Evolutionary conservation across 306 rosid species (phyloP).

Genomic region (Trifolium dubium): DNA sequence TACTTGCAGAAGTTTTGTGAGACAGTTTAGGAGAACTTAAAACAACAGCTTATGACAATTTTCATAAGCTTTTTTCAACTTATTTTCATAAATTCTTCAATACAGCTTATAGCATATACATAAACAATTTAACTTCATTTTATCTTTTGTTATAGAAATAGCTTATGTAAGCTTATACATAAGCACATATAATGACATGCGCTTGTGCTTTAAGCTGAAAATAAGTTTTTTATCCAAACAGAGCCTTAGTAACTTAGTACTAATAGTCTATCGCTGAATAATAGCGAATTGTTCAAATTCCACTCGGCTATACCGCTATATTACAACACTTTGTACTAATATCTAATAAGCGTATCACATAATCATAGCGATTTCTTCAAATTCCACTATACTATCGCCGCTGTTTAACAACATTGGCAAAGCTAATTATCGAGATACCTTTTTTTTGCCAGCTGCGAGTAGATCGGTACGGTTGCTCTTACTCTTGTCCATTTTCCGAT

Average conservation of each 20-base stretch:
- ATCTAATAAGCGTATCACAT: background rate
- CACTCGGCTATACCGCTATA: background rate
- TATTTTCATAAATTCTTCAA: too few relatives aligned
- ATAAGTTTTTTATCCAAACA: too few relatives aligned
- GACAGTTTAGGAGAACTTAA: too few relatives aligned
- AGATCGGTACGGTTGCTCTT: constrained; percentile 90
- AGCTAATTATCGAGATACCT: constrained; percentile 52
- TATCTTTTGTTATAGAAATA: too few relatives aligned
- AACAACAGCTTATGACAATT: too few relatives aligned
- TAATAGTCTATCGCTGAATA: background rate
- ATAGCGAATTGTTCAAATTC: background rate
- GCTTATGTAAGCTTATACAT: too few relatives aligned
- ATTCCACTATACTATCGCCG: background rate
- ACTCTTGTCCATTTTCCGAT: constrained; percentile 81
- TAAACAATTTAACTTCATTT: too few relatives aligned
- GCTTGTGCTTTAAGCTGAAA: too few relatives aligned
- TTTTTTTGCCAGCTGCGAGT: constrained; percentile 88
- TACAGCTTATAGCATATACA: too few relatives aligned
- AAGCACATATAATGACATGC: too few relatives aligned
- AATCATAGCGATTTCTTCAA: background rate
- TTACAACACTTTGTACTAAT: background rate
- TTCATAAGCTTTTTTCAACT: too few relatives aligned
- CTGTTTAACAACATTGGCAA: background rate
- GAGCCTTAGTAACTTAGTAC: background rate
- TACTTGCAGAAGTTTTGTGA: too few relatives aligned